These are phyloP conservation scores for Leptodontidium sp. DNA, from an alignment of 2,329 filamentous ascomycete species.

Conservation along the genomic window DNA sequence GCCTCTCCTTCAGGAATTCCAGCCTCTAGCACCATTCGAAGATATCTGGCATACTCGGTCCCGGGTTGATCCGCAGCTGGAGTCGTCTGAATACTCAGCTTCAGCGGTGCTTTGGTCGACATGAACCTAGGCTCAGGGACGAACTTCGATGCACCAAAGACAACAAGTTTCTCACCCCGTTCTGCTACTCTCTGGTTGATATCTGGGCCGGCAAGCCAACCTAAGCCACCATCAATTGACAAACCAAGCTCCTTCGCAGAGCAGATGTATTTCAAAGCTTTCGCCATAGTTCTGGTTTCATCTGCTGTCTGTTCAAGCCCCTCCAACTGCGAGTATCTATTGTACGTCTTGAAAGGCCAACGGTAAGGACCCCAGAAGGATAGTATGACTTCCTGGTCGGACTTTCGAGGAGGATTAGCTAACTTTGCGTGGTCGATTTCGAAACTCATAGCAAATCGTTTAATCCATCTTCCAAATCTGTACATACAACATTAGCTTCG, in stretches of 20 bases:
- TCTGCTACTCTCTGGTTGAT: slow-evolving; percentile 56
- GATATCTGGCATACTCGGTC: slow-evolving; percentile 2
- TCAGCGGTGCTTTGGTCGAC: neutral
- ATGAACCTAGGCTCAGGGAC: slow-evolving; percentile 45
- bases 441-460: slow-evolving; percentile 71
- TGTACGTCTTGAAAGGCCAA: slow-evolving; percentile 68
- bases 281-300: slow-evolving; percentile 66
- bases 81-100: neutral
- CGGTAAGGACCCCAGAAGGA: slow-evolving; percentile 71
- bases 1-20: slow-evolving; percentile 39
- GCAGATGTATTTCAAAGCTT: slow-evolving; percentile 63
- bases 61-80: neutral
- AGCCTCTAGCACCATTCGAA: slow-evolving; percentile 40
- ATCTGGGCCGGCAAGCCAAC: slow-evolving; percentile 71
- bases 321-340: slow-evolving; percentile 65
- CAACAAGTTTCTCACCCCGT: slow-evolving; percentile 47
- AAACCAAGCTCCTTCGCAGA: slow-evolving; percentile 70
- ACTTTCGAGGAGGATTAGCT: slow-evolving; percentile 62
- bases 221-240: slow-evolving; percentile 72
- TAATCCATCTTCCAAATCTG: slow-evolving; percentile 65
- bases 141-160: slow-evolving; percentile 55
- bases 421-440: slow-evolving; percentile 66
- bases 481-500: slow-evolving; percentile 19
- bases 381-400: slow-evolving; percentile 59
- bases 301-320: slow-evolving; percentile 70